Evolutionary conservation across 83 land plant genomes (phyloP).

Genomic region (Thuja plicata): DNA sequence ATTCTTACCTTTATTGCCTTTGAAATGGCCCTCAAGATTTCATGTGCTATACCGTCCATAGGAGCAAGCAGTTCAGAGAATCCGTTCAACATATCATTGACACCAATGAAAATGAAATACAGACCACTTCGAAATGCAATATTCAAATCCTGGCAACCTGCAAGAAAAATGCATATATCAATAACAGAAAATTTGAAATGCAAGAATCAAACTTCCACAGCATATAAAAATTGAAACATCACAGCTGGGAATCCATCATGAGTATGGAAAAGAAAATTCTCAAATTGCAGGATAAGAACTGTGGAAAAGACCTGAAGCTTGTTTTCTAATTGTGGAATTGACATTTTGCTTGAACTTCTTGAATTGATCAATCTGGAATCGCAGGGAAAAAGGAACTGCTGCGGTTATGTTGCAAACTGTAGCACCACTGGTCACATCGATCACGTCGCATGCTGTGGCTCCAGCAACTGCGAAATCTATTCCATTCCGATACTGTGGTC

Average conservation of each 20-base stretch:
- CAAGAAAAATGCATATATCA: no score
- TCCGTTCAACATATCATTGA: neutral
- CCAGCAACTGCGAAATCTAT: neutral
- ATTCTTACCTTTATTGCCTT: no score
- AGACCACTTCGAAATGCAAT: no score
- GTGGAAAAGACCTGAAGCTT: neutral
- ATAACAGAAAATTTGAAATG: no score
- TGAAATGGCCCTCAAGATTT: no score
- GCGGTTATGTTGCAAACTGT: neutral
- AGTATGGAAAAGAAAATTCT: neutral
- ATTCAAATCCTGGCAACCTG: no score
- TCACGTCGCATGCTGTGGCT: neutral
- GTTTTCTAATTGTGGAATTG: neutral
- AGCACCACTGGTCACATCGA: neutral
- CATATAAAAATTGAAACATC: no score
- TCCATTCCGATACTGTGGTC: neutral
- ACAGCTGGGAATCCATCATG: neutral
- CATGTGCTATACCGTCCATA: no score
- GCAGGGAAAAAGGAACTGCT: neutral
- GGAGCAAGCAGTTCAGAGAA: no score
- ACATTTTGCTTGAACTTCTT: neutral
- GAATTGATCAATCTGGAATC: neutral
- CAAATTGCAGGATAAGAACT: neutral
- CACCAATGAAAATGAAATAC: no score
- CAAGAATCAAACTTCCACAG: no score